Base-by-base conservation (phyloP, 2,329 filamentous ascomycete genomes). In the Trichoderma afroharzianum region DNA sequence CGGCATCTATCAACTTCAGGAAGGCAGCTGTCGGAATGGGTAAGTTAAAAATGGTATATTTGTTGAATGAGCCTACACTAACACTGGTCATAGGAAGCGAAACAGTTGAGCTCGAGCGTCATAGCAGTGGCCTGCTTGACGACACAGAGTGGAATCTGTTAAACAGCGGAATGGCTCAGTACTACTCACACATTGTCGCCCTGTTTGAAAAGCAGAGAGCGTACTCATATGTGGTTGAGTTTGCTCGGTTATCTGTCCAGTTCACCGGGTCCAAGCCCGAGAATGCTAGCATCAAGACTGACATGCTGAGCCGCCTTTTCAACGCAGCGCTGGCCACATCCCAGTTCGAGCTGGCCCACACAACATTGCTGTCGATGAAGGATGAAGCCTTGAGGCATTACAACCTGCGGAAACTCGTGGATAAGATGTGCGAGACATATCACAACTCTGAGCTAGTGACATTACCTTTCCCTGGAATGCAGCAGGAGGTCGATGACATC, bases 241-340 rank as follows among this genome's bases (percentile, higher is more conserved):
- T 97, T 83, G 91, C 93, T 50, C 88, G 90, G 50, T 84, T 95
- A 28, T 91, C 93, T 6, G 84, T 97, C 55, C 90, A 93, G 76
- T 92, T 93, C 73, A 77, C 85, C 28, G 74, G 76, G 5, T 63
- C 73, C 30, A 76, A 76, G 28, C 59, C 75, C 6, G 80, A 83
- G 36, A 77, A 79, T 30, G 77, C 79, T 15, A 76, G 84, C 47
- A 83, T 88, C 71, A 88, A 88, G 72, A 88, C 88, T 2, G 93
- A 97, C 72, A 89, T 98, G 77, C 89, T 97, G 24, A 92, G 90
- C 75, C 91, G 94, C 3, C 86, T 97, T 3, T 98, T 98, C 84
- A 91, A 90, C 73, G 93, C 94, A 21, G 91, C 94, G 0, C 85
- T 96, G 24, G 89, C 92, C 72, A 94, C 92, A 21, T 92, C 90